Conservation (phyloP, 805 yeast species). For the Danielozyma ontarioensis region DNA sequence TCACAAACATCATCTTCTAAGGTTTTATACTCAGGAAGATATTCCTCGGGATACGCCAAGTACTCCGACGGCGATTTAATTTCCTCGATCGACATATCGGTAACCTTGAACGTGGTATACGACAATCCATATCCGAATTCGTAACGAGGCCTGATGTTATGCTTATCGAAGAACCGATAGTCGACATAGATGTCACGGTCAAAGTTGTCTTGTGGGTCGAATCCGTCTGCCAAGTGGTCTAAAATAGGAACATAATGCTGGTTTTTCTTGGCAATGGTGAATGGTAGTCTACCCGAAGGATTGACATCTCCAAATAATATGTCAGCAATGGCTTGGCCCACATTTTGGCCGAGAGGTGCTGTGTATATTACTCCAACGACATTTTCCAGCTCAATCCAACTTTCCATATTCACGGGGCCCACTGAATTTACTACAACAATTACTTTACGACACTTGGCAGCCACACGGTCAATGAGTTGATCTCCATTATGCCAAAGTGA, state of each 20-base stretch:
- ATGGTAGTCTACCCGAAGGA: conserved; percentile 62
- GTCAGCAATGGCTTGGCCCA: conserved; percentile 55
- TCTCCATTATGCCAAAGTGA: conserved; percentile 58
- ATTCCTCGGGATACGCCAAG: conserved; percentile 42
- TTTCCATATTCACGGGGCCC: conserved; percentile 57
- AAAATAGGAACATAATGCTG: conserved; percentile 43
- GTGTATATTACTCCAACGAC: conserved; percentile 53
- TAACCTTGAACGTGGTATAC: conserved; percentile 39
- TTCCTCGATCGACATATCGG: conserved; percentile 35
- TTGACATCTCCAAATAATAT: conserved; percentile 55
- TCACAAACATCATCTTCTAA: conserved; percentile 46
- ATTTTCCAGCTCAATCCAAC: conserved; percentile 52
- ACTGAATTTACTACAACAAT: conserved; percentile 56
- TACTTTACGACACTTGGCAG: conserved; percentile 47
- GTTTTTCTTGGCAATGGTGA: conserved; percentile 52
- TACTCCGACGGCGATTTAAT: conserved; percentile 40
- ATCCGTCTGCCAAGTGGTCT: conserved; percentile 23
- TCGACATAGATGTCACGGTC: conserved; percentile 48
- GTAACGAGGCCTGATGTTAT: conserved; percentile 50
- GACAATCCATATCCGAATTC: conserved; percentile 63
- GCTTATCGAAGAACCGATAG: conserved; percentile 54
- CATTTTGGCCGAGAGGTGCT: conserved; percentile 53
- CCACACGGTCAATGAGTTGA: conserved; percentile 43
- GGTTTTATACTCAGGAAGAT: conserved; percentile 36
- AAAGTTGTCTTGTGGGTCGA: conserved; percentile 38